Base-by-base conservation (phyloP, 2,329 filamentous ascomycete genomes). In the Pochonia chlamydosporia region DNA sequence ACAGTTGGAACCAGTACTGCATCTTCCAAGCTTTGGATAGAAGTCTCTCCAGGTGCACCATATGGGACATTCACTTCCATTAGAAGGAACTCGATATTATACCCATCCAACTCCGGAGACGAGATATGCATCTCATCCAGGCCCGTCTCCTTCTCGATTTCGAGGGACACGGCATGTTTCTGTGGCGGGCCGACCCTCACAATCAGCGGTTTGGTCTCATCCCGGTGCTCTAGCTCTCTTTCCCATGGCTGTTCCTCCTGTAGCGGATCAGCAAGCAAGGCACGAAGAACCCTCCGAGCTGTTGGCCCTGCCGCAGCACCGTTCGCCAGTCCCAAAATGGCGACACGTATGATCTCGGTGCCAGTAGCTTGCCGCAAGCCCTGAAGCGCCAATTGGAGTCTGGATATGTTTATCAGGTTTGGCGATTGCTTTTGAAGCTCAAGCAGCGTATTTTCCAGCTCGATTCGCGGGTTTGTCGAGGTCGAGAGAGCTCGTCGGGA, bases 1-100 rank as follows among this genome's bases (percentile, higher is more conserved):
- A 95, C 76, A 1, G 75, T 76, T 3, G 90, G 90, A 16, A 89
- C 84, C n/a, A 96, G 75, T 11, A 91, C 71, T 0, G 80, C 73
- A 52, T 91, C 85, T 49, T 78, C 74, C 4, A 81, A 69, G 9
- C 68, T 68, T 44, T 74, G 62, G 40, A 67, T 46, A 33, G 65
- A 56, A 45, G 57, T 56, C 48, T 63, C 62, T 36, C 74, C 70
- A 5, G 47, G 49, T 2, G 56, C 46, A 1, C 53, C 48, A 7
- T 55, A 41, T 3, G 75, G 58, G 1, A 65, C 58, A 74, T 76
- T 60, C 60, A 71, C 63, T 52, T 78, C 70, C 59, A 78, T 71
- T 21, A 84, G 59, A 9, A 85, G 60, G 5, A 91, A 68, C 63
- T 91, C 87, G 14, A 89, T 58, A 43, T 79, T 81, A 51, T 81